These are phyloP conservation scores for Chrysoporthe deuterocubensis DNA, from an alignment of 2,329 filamentous ascomycete genomes.

Conservation along the genomic window DNA sequence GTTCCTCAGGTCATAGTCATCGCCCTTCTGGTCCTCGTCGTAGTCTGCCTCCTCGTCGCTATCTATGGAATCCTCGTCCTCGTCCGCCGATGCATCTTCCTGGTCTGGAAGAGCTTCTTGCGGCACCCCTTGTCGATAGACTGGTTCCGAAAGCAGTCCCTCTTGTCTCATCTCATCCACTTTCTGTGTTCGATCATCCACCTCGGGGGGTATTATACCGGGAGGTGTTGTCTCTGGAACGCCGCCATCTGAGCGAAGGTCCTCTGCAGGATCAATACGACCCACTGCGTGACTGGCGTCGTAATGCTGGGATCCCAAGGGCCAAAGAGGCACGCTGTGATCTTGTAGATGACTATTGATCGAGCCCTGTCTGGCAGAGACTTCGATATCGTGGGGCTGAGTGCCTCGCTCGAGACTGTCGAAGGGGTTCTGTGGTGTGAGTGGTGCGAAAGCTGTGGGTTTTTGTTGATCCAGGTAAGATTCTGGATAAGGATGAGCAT, in stretches of 20 bases:
- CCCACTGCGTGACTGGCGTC: slow-evolving; percentile 19
- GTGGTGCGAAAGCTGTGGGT: neutral
- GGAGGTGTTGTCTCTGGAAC: slow-evolving; percentile 4
- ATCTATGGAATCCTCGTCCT: slow-evolving; percentile 31
- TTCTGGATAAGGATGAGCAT: slow-evolving; percentile 19
- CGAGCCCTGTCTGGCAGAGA: neutral
- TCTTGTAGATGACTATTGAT: slow-evolving; percentile 22
- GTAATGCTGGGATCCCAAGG: slow-evolving; percentile 20
- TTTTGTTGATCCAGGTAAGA: slow-evolving; percentile 20
- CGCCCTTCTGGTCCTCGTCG: slow-evolving; percentile 37
- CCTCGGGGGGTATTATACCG: slow-evolving; percentile 26
- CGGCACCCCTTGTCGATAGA: slow-evolving; percentile 25
- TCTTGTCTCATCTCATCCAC: slow-evolving; percentile 26
- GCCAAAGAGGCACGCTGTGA: slow-evolving; percentile 26
- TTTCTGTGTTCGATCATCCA: slow-evolving; percentile 28
- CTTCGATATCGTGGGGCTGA: slow-evolving; percentile 34
- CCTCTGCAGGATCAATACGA: slow-evolving; percentile 21
- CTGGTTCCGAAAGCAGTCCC: slow-evolving; percentile 20
- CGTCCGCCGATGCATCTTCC: slow-evolving; percentile 29
- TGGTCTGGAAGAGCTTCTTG: slow-evolving; percentile 21
- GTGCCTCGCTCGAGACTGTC: slow-evolving; percentile 33
- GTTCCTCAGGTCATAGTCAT: slow-evolving; percentile 39
- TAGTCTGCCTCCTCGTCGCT: slow-evolving; percentile 35
- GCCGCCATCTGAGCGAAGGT: slow-evolving; percentile 15
- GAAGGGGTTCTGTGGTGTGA: slow-evolving; percentile 10